Conservation (phyloP, 495 filamentous ascomycete species). For the Podospora appendiculata region DNA sequence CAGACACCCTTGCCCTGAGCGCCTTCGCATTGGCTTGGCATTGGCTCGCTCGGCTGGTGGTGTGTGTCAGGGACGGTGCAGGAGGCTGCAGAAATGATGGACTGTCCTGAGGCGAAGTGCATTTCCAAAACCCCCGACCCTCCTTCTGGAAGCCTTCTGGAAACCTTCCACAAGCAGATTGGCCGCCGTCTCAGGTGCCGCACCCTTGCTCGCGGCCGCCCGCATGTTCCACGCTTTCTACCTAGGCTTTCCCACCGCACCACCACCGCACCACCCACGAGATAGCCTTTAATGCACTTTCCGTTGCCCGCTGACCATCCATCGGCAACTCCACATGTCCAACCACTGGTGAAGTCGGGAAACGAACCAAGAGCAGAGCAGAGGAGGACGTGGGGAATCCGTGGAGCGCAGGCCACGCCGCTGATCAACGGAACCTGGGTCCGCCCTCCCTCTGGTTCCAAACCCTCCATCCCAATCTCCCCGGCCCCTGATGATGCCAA, state of each 20-base stretch:
- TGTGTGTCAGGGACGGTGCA: background rate
- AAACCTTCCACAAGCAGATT: conserved; percentile 11
- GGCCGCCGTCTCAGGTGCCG: conserved; percentile 7
- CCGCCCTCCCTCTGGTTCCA: background rate
- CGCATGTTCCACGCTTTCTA: background rate
- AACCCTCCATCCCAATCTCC: background rate
- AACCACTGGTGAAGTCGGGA: background rate
- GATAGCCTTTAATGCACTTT: conserved; percentile 11
- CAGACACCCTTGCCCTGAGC: background rate
- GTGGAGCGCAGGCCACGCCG: background rate
- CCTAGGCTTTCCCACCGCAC: background rate
- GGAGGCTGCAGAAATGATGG: background rate
- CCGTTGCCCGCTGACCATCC: conserved; percentile 7
- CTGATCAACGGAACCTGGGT: background rate
- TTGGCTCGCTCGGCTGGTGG: background rate
- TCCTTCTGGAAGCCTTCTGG: conserved; percentile 19
- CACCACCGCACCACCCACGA: background rate
- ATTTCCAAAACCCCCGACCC: conserved; percentile 7
- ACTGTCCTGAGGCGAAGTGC: conserved; percentile 5
- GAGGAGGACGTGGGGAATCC: background rate
- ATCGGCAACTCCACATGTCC: conserved; percentile 14
- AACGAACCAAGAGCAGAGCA: background rate
- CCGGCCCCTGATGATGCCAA: background rate
- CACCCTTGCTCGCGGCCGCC: conserved; percentile 7
- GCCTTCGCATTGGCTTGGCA: conserved; percentile 12